Base-by-base conservation (phyloP, 352 stramenopile species). In the Phytophthora aleatoria region DNA sequence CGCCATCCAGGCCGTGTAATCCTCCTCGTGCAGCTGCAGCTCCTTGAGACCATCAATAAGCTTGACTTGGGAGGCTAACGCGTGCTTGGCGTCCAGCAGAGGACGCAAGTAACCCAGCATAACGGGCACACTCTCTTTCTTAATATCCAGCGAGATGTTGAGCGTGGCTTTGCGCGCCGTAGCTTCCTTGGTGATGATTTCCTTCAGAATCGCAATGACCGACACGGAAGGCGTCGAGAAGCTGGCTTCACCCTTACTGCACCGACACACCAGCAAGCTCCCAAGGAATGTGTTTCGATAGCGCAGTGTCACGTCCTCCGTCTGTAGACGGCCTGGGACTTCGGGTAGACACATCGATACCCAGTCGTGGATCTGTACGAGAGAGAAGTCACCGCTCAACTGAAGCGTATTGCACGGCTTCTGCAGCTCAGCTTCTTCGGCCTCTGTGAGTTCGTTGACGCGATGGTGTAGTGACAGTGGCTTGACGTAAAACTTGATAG, bases 301-400 rank as follows among this genome's bases (percentile, higher is more conserved):
- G 61, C 82, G 84, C 67, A 95, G 77, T 3, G 73, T 80, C 15
- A 90, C 76, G 5, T 89, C 77, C 3, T 94, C 81, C 15, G 81
- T 81, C 47, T 92, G 86, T 8, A 92, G 65, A 20, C 83, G 79
- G 51, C 73, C 76, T 4, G 89, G 86, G 10, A 95, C 87, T 20
- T 93, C 85, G 0, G 87, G 85, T 4, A 95, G 72, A 55, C 87
- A 95, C 49, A 90, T 68, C 1, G 76, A 74, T 20, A 96, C 78
- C 89, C 87, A 96, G 45, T 95, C 89, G 73, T 96, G 89, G 28
- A 94, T 91, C 61, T 95, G 87, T 11, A 94, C 62, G 20, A 95
- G 71, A 24, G 87, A 90, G 61, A 96, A 95, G 13, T 75, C 66
- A 3, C 89, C 85, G 27, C 71, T 91, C 24, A 94, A 69, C 36